Evolutionary conservation across 106 monocot species (phyloP), one percentile per base, ranked within the genome.

Genomic region (Dactylorhiza incarnata): DNA sequence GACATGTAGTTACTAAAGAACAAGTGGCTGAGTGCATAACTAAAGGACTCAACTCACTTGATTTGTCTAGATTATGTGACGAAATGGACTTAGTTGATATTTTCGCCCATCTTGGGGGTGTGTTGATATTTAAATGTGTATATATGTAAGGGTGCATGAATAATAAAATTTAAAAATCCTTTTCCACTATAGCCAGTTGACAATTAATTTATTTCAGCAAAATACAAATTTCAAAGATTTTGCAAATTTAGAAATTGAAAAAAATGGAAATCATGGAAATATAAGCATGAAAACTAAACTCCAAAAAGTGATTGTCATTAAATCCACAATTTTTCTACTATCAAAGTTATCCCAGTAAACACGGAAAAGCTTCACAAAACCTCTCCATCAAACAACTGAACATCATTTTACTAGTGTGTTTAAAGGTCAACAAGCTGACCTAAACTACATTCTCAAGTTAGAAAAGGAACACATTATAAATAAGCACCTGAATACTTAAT

Each of bases 401-500:
- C 49, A 62, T 59, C 11, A 49, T 65, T 69, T 46, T 68, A 23
- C 43, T 68, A 67, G 29, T 44, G 15, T 67, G 37, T 43, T 37
- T 46, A 45, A 45, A 46, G 16, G 7, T 44, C 45, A 69, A 46
- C 69, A 46, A 69, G n/a, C 17, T 46, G 45, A 46, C 6, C 66
- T 37, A 69, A 15, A 45, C 65, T 65, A 29, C 9, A 13, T 11
- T 63, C 63, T 63, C 22, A 12, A 3, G 12, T 5, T 17, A n/a
- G 15, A 46, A 69, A 46, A 13, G 45, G n/a, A 69, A 46, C 45
- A n/a, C 16, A 11, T 14, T 46, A 76, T 73, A 56, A 22, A 62
- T 37, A 58, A 26, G 45, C 79, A 96, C 96, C 87, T 97, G 96
- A 66, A 97, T 74, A 73, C 45, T 87, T 23, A 82, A 82, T 56